Base-by-base conservation (phyloP, 805 yeast genomes). In the Zygosaccharomyces rouxii region DNA sequence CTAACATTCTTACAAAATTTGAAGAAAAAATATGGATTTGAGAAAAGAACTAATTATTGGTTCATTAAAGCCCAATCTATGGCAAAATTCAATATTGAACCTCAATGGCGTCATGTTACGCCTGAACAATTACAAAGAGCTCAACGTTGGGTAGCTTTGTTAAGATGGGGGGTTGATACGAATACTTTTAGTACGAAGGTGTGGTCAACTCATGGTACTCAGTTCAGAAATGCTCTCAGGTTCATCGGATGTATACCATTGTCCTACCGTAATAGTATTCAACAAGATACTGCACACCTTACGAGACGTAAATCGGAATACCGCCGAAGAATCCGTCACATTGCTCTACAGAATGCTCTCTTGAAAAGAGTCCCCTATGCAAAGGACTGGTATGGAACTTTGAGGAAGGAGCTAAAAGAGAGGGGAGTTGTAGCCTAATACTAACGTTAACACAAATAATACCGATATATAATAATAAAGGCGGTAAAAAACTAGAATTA, bases 341-440 rank as follows among this genome's bases (percentile, higher is more conserved):
- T 59, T 30, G 65, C 69, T 0, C 19, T 63, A 5, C 55, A 56
- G 30, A 58, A 51, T 46, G 63, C 59, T 50, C 62, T 68, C 64
- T 51, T 55, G 11, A 56, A 64, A 25, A 58, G 69, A 43, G 46
- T 64, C 2, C 61, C 65, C 1, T 69, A 69, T 49, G 67, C 64
- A 1, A 51, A 60, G 11, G 66, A 69, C 38, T 64, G 62, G 43
- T 65, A 64, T 42, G 49, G 38, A 0, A 63, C 69, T 2, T 45
- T 71, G 33, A 63, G 60, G 38, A 43, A 55, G 2, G 73, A 70
- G 29, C 53, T 71, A n/a, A 46, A 46, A 11, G 52, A 55, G 2
- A 55, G 73, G 44, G 39, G 47, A 1, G 44, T 60, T 21, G 42
- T 46, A n/a, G 39, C n/a, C 30, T 21, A 31, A 38, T 9, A 14